phyloP scores from a whole-genome alignment of 179 eudicot species.

The Corrigiola litoralis region DNA sequence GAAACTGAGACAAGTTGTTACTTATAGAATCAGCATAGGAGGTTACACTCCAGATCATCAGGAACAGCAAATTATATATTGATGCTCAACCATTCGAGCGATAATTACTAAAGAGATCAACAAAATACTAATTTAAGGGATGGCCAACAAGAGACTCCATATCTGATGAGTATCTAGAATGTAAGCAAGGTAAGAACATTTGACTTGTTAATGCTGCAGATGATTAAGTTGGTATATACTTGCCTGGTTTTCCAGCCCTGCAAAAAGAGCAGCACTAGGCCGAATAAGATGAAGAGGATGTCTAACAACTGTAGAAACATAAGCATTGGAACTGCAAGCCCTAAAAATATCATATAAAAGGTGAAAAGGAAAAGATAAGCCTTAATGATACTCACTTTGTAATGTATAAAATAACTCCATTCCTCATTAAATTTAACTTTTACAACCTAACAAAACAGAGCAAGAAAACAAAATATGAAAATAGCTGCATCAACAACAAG shows the following conservation, averaged over 20 bases:
- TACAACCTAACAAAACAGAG: constrained; percentile 45
- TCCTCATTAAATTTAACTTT: constrained; percentile 27
- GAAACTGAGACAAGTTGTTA: no score
- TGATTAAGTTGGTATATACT: constrained; percentile 25
- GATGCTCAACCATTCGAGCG: background rate
- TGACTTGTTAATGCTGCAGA: constrained; percentile 1
- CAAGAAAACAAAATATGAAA: constrained; percentile 4
- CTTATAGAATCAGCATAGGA: no score
- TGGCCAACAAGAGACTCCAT: background rate
- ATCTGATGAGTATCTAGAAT: constrained; percentile 6
- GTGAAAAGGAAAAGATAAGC: background rate
- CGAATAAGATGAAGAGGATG: background rate
- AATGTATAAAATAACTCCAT: constrained; percentile 56
- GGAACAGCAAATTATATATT: background rate
- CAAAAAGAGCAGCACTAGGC: constrained; percentile 20
- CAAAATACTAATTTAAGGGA: constrained; percentile 7
- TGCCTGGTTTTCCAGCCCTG: constrained; percentile 84
- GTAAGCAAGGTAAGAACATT: constrained; percentile 9
- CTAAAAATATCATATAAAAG: no score
- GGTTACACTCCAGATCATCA: background rate
- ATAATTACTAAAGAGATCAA: constrained; percentile 10
- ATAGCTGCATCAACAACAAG: background rate
- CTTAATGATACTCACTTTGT: constrained; percentile 43
- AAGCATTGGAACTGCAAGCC: background rate
- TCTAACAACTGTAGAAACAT: background rate